A percentile compares a stretch with the other conserved stretches of the same genome.
Evolutionary conservation across 2,329 filamentous ascomycete genomes (phyloP).

Genomic region (Alternaria metachromatica): DNA sequence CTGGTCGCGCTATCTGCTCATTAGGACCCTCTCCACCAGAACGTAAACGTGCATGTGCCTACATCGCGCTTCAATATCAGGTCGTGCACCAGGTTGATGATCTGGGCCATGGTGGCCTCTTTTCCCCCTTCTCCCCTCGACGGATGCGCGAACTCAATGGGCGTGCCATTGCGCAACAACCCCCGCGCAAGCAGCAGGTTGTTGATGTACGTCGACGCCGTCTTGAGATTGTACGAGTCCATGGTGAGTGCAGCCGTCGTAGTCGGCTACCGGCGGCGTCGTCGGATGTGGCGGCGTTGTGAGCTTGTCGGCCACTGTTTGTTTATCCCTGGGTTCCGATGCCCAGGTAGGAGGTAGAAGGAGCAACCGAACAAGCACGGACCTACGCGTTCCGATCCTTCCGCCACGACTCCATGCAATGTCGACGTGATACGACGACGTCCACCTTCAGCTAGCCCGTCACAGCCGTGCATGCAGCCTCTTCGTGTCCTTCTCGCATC

Average conservation of each 20-base stretch:
- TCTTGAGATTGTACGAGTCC: conserved; percentile 62
- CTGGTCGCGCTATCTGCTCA: conserved; percentile 74
- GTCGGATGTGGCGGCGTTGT: conserved; percentile 9
- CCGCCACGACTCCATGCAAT: not conserved
- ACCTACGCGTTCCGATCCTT: not conserved
- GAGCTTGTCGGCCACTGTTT: conserved; percentile 17
- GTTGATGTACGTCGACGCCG: conserved; percentile 69
- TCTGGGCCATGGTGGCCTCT: conserved; percentile 76
- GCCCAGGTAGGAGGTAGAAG: conserved; percentile 13
- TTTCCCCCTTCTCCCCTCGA: conserved; percentile 67
- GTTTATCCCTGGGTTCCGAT: conserved; percentile 16
- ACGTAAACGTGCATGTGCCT: conserved; percentile 39
- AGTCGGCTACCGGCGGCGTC: conserved; percentile 32
- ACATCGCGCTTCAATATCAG: conserved; percentile 89
- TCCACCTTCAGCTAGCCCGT: not conserved
- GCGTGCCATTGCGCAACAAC: conserved; percentile 67
- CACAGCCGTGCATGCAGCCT: not conserved
- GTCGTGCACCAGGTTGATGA: conserved; percentile 95
- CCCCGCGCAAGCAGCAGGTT: conserved; percentile 70
- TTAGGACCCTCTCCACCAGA: not conserved
- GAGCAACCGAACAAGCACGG: conserved; percentile 12
- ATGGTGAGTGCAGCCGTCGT: conserved; percentile 24
- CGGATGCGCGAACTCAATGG: conserved; percentile 82
- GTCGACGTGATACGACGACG: not conserved
- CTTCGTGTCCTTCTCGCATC: not conserved